Conservation (phyloP, 164 flowering plant species). For the Nymphaea colorata region DNA sequence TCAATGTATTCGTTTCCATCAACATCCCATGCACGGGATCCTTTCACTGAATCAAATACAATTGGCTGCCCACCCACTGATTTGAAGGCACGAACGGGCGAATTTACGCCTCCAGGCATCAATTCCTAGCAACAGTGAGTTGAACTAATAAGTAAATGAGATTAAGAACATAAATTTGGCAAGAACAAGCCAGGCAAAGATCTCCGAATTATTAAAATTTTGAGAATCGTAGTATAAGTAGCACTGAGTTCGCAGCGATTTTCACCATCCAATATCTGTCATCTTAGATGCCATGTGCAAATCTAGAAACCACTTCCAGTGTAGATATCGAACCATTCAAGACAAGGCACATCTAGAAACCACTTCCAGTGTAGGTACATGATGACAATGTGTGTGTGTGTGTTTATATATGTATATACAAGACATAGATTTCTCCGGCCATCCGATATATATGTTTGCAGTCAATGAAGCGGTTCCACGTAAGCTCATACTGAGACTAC, state of each 20-base stretch:
- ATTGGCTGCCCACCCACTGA: conserved; percentile 98
- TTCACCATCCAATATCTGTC: no score
- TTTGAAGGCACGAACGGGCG: conserved; percentile 95
- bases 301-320: no score
- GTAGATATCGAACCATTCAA: no score
- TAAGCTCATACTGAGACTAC: no score
- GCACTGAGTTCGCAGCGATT: background rate
- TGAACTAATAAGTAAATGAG: background rate
- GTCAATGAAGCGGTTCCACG: no score
- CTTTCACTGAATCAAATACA: conserved; percentile 83
- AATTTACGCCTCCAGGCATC: conserved; percentile 99
- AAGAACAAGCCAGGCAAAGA: background rate
- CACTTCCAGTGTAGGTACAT: no score
- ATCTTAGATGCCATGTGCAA: no score
- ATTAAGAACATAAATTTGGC: background rate
- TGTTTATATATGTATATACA: no score
- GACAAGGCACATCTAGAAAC: no score
- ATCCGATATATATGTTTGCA: no score
- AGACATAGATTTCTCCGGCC: no score
- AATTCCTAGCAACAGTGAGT: conserved; percentile 37
- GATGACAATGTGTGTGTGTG: no score
- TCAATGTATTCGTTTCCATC: conserved; percentile 96
- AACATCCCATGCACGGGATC: conserved; percentile 83
- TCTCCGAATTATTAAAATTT: background rate
- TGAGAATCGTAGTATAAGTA: background rate